phyloP scores from a whole-genome alignment of 148 eudicot genomes.

The Beta vulgaris region DNA sequence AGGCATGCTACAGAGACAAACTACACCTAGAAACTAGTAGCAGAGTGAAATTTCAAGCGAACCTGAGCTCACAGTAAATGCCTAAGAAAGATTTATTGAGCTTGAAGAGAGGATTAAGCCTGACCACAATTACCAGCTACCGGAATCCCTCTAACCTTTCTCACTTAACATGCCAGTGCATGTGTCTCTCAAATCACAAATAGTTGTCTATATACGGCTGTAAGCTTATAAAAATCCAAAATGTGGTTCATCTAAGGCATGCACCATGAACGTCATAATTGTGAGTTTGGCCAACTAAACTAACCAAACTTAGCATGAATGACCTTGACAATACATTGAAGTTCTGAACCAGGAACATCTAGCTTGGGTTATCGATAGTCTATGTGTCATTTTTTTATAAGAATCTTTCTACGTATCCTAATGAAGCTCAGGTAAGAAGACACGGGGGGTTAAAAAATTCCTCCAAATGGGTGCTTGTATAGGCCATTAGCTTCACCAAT shows the following conservation, averaged over 20 bases:
- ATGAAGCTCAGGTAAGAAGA: too few species aligned
- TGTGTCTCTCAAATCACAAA: not conserved
- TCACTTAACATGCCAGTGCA: not conserved
- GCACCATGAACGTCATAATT: not conserved
- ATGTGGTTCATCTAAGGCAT: not conserved
- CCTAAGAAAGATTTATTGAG: not conserved
- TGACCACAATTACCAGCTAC: not conserved
- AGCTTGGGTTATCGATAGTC: too few species aligned
- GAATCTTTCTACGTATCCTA: too few species aligned
- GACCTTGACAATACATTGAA: too few species aligned
- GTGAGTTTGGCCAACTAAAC: not conserved
- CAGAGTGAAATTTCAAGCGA: not conserved
- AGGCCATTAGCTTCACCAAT: too few species aligned
- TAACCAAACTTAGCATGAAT: too few species aligned
- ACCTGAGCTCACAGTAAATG: not conserved
- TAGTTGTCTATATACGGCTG: not conserved
- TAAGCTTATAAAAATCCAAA: not conserved
- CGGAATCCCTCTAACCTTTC: not conserved
- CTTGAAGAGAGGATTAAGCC: not conserved
- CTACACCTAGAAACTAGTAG: not conserved
- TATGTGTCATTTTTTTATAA: too few species aligned
- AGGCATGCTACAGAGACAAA: not conserved
- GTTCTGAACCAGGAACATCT: too few species aligned
- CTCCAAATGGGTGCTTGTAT: too few species aligned
- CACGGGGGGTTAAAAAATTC: too few species aligned